A percentile compares a stretch with the other conserved stretches of the same genome.
Conservation (phyloP, 805 yeast species). For the Gaillardinia entomophila region DNA sequence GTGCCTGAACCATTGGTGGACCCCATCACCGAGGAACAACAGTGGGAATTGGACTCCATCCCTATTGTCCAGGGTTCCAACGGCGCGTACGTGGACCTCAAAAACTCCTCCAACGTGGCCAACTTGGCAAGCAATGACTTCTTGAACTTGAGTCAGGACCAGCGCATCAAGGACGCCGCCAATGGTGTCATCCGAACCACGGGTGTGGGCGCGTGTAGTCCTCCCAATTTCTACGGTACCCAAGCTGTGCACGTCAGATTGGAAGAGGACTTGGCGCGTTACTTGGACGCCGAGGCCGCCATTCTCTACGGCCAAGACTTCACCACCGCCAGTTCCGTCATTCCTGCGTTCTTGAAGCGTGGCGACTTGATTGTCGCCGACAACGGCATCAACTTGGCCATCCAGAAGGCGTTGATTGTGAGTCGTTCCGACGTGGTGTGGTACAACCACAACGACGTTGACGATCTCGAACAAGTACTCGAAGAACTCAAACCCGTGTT, state of each 20-base stretch:
- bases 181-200: conserved; percentile 53
- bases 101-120: conserved; percentile 34
- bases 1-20: conserved; percentile 78
- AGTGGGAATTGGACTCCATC: conserved; percentile 56
- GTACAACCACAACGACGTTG: conserved; percentile 85
- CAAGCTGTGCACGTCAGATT: conserved; percentile 84
- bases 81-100: conserved; percentile 31
- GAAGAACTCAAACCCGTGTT: conserved; percentile 54
- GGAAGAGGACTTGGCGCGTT: conserved; percentile 69
- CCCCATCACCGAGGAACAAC: conserved; percentile 44
- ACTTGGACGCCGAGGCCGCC: conserved; percentile 70
- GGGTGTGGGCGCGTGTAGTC: conserved; percentile 99
- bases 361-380: conserved; percentile 93
- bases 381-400: conserved; percentile 62
- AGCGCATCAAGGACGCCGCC: conserved; percentile 46
- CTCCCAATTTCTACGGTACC: conserved; percentile 95
- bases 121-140: conserved; percentile 74
- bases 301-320: conserved; percentile 93
- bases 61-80: conserved; percentile 61
- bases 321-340: conserved; percentile 77
- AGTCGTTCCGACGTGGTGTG: conserved; percentile 82
- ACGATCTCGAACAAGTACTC: conserved; percentile 67
- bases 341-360: conserved; percentile 91
- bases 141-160: conserved; percentile 51
- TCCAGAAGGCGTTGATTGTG: conserved; percentile 84